Conservation (phyloP, 305 asterid species). For the Solanum hybrid region DNA sequence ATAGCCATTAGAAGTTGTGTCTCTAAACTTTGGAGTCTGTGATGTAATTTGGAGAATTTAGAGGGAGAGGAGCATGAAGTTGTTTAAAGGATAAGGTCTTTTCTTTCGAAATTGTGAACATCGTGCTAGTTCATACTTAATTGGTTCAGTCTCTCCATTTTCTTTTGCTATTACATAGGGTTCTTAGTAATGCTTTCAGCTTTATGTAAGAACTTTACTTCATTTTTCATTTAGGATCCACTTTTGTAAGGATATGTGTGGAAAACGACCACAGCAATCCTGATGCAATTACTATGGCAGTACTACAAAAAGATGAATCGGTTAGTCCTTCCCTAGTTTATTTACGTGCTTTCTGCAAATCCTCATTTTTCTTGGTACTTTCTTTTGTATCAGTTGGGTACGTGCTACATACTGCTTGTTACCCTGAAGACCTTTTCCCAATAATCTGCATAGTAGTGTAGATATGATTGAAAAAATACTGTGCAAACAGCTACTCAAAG, state of each 20-base stretch:
- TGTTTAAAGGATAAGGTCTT: not conserved
- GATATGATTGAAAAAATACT: not conserved
- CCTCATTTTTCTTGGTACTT: not conserved
- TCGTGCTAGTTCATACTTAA: not conserved
- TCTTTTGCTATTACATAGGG: not conserved
- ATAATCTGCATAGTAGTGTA: not conserved
- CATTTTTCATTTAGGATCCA: conserved; percentile 46
- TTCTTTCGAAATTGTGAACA: not conserved
- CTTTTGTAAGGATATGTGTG: conserved; percentile 60
- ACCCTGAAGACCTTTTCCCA: not conserved
- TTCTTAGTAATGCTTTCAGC: not conserved
- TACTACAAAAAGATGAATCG: conserved; percentile 49
- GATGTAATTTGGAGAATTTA: not conserved
- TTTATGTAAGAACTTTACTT: not conserved
- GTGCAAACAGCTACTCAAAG: not conserved
- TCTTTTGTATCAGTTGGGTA: conserved; percentile 2
- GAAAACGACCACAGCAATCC: conserved; percentile 40
- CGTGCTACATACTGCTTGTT: not conserved
- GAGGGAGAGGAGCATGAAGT: not conserved
- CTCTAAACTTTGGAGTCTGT: not conserved
- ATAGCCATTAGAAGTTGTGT: not conserved
- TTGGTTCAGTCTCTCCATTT: not conserved
- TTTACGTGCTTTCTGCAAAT: not conserved
- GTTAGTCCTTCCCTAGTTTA: conserved; percentile 30
- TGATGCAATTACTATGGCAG: conserved; percentile 53